Percentiles rank a stretch among this genome's conserved stretches.
phyloP scores from a whole-genome alignment of 2,329 filamentous ascomycete species.

The Thielaviopsis euricoi region DNA sequence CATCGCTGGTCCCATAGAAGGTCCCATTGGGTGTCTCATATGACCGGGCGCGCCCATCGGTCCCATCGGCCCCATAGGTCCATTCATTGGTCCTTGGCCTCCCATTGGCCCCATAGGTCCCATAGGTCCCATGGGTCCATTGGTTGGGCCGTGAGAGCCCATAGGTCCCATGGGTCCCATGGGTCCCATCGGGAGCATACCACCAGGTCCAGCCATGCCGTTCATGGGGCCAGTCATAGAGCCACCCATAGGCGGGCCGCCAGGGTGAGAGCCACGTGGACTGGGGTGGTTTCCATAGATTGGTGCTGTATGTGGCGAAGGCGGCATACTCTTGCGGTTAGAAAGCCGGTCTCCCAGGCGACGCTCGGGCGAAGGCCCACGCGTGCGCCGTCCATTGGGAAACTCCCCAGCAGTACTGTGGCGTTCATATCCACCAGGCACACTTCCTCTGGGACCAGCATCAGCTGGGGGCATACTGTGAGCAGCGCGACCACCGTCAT shows the following conservation, averaged over 20 bases:
- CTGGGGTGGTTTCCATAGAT: slow-evolving; percentile 5
- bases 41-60: too few relatives aligned
- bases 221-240: slow-evolving; percentile 6
- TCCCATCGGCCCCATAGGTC: slow-evolving; percentile 7
- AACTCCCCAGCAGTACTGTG: slow-evolving; percentile 10
- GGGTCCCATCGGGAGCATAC: neutral
- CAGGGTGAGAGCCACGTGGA: neutral
- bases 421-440: slow-evolving; percentile 2
- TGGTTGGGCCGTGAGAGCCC: too few relatives aligned
- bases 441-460: neutral
- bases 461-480: slow-evolving; percentile 2
- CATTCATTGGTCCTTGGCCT: neutral
- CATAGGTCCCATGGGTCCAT: neutral
- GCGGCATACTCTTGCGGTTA: slow-evolving; percentile 9
- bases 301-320: slow-evolving; percentile 7
- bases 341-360: slow-evolving; percentile 2
- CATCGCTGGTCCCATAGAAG: neutral
- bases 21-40: neutral
- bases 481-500: slow-evolving; percentile 1
- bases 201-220: too few relatives aligned
- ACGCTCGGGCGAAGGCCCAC: slow-evolving; percentile 1
- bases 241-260: neutral
- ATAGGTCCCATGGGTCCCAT: neutral
- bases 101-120: neutral
- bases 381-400: slow-evolving; percentile 8